A percentile compares a stretch with the other conserved stretches of the same genome.
Conservation (phyloP, 2,329 filamentous ascomycete species). For the Lachnellula subtilissima region DNA sequence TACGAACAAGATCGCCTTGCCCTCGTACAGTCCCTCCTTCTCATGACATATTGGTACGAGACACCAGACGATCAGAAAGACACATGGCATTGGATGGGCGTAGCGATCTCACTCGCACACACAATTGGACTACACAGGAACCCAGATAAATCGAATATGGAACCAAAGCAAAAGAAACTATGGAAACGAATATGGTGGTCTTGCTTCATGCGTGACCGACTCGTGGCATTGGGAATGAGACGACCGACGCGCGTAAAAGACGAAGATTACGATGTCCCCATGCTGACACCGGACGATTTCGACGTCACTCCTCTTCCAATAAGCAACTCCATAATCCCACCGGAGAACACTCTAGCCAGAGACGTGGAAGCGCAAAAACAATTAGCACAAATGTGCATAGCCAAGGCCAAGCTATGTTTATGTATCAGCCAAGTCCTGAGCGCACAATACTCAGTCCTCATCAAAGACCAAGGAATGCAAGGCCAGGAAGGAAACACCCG, state of each 20-base stretch:
- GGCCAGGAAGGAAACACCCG: conserved; percentile 65
- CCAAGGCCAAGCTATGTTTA: conserved; percentile 84
- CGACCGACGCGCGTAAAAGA: conserved; percentile 88
- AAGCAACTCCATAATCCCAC: conserved; percentile 61
- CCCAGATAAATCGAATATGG: conserved; percentile 72
- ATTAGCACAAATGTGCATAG: conserved; percentile 82
- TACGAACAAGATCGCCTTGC: conserved; percentile 87
- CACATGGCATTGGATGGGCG: conserved; percentile 98
- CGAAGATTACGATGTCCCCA: conserved; percentile 89
- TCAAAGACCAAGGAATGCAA: conserved; percentile 75
- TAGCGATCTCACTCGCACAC: conserved; percentile 86
- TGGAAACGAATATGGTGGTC: conserved; percentile 99
- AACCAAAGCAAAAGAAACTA: conserved; percentile 66
- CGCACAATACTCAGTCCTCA: conserved; percentile 87
- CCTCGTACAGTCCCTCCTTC: conserved; percentile 78
- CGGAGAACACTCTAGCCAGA: conserved; percentile 65
- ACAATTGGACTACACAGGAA: conserved; percentile 91
- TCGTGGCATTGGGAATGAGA: conserved; percentile 90
- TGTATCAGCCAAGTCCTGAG: conserved; percentile 86
- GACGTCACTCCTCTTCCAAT: conserved; percentile 67
- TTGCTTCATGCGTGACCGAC: conserved; percentile 88
- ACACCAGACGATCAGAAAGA: conserved; percentile 96
- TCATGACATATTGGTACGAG: conserved; percentile 98
- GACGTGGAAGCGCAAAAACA: conserved; percentile 70
- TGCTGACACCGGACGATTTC: conserved; percentile 81